Evolutionary conservation across 257 asterid species (phyloP).

Genomic region (Buddleja alternifolia): DNA sequence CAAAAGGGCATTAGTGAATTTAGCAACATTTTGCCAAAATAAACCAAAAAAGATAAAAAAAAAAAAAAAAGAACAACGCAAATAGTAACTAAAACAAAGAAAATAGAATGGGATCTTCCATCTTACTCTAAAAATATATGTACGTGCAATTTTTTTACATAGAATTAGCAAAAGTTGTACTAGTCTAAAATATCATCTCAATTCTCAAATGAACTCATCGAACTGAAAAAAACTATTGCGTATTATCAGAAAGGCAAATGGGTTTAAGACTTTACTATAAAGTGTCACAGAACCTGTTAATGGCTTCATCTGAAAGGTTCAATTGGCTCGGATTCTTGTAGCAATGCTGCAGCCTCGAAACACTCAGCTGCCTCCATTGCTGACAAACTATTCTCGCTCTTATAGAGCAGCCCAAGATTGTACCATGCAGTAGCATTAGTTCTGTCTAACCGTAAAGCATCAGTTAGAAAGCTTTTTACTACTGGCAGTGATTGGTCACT

Average conservation of each 20-base stretch:
- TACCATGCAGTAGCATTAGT: constrained; percentile 83
- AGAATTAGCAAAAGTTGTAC: not conserved
- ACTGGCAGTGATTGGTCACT: constrained; percentile 60
- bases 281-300: not conserved
- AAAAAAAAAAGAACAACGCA: too few species aligned
- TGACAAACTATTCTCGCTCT: constrained; percentile 43
- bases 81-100: too few species aligned
- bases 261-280: not conserved
- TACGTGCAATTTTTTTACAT: not conserved
- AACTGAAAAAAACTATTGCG: not conserved
- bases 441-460: constrained; percentile 80
- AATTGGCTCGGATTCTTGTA: constrained; percentile 82
- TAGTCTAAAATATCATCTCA: not conserved
- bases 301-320: constrained; percentile 69
- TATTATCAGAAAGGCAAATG: not conserved
- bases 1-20: too few species aligned
- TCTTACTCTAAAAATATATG: too few species aligned
- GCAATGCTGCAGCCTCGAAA: constrained; percentile 88
- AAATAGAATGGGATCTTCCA: too few species aligned
- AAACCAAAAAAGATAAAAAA: too few species aligned
- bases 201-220: not conserved
- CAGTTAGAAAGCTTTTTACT: constrained; percentile 71
- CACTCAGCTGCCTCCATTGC: constrained; percentile 74
- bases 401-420: constrained; percentile 81
- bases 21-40: too few species aligned